These are phyloP conservation scores for Neopestalotiopsis clavispora DNA, from an alignment of 2,329 filamentous ascomycete genomes.

Conservation along the genomic window DNA sequence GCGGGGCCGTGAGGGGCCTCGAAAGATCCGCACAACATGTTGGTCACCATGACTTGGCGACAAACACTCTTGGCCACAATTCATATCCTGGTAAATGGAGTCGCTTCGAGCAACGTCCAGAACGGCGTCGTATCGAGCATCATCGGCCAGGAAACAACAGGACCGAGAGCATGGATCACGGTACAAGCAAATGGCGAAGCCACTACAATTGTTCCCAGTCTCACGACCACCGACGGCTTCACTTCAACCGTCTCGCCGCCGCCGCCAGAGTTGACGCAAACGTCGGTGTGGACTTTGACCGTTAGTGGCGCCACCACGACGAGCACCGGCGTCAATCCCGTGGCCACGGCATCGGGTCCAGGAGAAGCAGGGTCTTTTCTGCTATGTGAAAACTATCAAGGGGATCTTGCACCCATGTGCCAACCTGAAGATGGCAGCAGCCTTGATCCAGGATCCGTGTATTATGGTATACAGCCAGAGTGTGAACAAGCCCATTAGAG, in stretches of 20 bases:
- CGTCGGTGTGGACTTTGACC: neutral
- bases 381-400: neutral
- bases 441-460: neutral
- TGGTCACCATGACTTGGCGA: neutral
- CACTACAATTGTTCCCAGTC: neutral
- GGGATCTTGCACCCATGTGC: neutral
- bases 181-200: neutral
- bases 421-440: conserved; percentile 1
- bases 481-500: neutral
- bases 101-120: neutral
- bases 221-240: neutral
- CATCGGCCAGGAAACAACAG: neutral
- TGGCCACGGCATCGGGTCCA: neutral
- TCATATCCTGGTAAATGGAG: neutral
- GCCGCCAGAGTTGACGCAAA: neutral
- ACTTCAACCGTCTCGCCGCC: neutral
- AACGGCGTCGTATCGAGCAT: neutral
- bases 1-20: neutral
- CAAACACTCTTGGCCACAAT: neutral
- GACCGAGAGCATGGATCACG: neutral
- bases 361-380: neutral
- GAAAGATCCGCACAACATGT: neutral
- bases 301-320: neutral
- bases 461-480: neutral
- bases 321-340: conserved; percentile 5